Evolutionary conservation across 2,329 filamentous ascomycete genomes (phyloP), one percentile per base, ranked within the genome.

Genomic region (Falciphora oryzae): DNA sequence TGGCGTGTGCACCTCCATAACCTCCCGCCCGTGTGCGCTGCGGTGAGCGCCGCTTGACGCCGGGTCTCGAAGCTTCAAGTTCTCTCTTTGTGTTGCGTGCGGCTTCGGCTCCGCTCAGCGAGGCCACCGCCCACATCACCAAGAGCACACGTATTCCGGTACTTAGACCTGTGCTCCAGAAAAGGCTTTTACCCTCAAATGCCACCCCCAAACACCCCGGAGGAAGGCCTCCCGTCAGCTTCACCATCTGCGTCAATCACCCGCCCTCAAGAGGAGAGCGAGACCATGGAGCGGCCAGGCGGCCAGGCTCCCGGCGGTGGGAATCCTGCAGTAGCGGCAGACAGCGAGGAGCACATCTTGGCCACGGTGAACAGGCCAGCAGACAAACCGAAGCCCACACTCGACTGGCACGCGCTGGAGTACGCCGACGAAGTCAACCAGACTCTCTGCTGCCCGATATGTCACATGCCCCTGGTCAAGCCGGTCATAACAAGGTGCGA

Each of bases 401-500:
- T 76, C n/a, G 74, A 76, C 66, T 75, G 73, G 69, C 72, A 73
- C 28, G 62, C 65, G 3, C 69, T 77, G 18, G 71, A 75, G 18
- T 77, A 77, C 66, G 63, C 70, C n/a, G 68, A 68, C 29, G 53
- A 66, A 1, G 72, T 76, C 22, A 75, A 76, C 65, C 73, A 76
- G 32, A 74, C 73, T 22, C 71, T 77, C n/a, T 67, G 74, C 57
- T 77, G 75, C 64, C 73, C 74, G 22, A 74, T 77, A 61, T 89
- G 87, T 75, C 84, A 84, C 69, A 80, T 85, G 14, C 83, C 87
- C 3, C 80, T 89, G 57, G 76, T 89, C 61, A 79, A 83, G 18
- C 86, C 87, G 0, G 78, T 86, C 61, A 86, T 86, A 57, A 88
- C 86, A 0, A 69, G 68, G 16, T 89, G 87, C 74, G 84, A 87